These are phyloP conservation scores for Terana coerulea DNA, from an alignment of 768 basidiomycete species.

Conservation along the genomic window DNA sequence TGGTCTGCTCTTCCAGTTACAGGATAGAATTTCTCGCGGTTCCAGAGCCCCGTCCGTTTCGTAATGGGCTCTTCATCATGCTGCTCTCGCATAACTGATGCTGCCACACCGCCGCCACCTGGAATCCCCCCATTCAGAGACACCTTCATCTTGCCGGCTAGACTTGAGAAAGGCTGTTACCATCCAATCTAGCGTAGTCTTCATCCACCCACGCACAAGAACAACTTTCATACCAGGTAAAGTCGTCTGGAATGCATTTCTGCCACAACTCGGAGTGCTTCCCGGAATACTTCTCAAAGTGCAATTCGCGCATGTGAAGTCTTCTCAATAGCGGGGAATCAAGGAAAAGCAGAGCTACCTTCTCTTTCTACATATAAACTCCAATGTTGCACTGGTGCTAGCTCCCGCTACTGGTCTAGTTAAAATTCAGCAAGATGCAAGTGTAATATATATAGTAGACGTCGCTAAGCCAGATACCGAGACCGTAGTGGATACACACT, in stretches of 20 bases:
- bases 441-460: too few relatives aligned
- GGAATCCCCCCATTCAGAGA: neutral
- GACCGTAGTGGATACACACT: neutral
- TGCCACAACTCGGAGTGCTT: neutral
- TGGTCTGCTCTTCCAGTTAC: too few relatives aligned
- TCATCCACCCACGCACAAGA: neutral
- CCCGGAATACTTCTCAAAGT: neutral
- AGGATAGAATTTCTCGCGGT: too few relatives aligned
- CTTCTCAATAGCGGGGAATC: neutral
- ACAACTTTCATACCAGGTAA: neutral
- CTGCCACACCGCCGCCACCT: neutral
- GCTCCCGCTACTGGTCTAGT: neutral
- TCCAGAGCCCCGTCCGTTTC: too few relatives aligned
- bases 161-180: neutral
- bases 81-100: neutral
- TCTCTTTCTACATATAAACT: neutral
- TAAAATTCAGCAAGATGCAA: neutral
- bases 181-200: neutral
- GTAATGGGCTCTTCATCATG: neutral
- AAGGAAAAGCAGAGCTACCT: neutral
- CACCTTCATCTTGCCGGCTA: neutral
- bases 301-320: too few relatives aligned
- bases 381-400: neutral
- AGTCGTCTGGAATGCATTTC: neutral
- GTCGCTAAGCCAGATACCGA: neutral